Conservation (phyloP, 306 rosid species). For the Vigna radiata region DNA sequence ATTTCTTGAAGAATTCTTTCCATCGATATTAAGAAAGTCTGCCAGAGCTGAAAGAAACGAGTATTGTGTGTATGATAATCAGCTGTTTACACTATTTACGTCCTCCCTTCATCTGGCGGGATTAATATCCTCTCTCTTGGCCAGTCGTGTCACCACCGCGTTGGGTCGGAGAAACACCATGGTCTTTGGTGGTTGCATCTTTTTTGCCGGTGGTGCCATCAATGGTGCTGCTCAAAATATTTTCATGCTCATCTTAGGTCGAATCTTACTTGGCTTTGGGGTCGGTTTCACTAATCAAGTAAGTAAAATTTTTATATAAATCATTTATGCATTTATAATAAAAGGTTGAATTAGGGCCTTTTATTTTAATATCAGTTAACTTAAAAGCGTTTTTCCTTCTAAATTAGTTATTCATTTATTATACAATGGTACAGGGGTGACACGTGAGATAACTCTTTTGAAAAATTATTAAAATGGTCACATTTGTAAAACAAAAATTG, state of each 20-base stretch:
- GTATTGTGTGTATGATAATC: slow-evolving; percentile 68
- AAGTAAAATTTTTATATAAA: slow-evolving; percentile 7
- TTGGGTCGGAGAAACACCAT: slow-evolving; percentile 64
- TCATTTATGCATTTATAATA: not conserved
- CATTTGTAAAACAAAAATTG: too few species aligned
- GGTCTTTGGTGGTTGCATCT: slow-evolving; percentile 66
- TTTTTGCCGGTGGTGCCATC: slow-evolving; percentile 60
- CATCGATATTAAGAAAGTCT: slow-evolving; percentile 52
- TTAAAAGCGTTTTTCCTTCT: not conserved
- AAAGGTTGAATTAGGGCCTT: not conserved
- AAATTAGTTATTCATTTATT: not conserved
- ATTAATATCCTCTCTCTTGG: slow-evolving; percentile 53
- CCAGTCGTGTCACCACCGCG: slow-evolving; percentile 54
- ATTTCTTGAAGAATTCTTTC: slow-evolving; percentile 69
- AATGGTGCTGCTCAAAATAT: slow-evolving; percentile 68
- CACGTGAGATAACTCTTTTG: too few species aligned
- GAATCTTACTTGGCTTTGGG: slow-evolving; percentile 70
- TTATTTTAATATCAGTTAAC: not conserved
- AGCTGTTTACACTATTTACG: slow-evolving; percentile 67
- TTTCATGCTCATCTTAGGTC: slow-evolving; percentile 76
- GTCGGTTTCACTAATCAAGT: slow-evolving; percentile 79
- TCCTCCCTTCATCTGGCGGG: slow-evolving; percentile 75
- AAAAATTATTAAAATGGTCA: too few species aligned
- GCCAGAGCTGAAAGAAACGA: slow-evolving; percentile 48
- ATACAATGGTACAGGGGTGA: not conserved